Conservation (phyloP, 108 stramenopile genomes). For the Skeletonema menzelii region DNA sequence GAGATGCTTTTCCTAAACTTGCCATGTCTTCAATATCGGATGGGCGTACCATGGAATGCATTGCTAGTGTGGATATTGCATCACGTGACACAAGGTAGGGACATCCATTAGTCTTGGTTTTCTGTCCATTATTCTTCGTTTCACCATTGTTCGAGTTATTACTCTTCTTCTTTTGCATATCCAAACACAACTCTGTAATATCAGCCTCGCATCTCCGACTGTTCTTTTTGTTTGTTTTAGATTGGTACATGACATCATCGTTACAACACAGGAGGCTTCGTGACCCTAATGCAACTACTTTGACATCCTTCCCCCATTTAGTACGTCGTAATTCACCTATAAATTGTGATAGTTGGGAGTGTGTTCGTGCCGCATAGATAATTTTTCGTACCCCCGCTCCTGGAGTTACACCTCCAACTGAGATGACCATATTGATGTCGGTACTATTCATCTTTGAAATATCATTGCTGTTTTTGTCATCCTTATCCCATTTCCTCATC, state of each 20-base stretch:
- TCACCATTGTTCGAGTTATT: neutral
- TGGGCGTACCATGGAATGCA: slow-evolving; percentile 77
- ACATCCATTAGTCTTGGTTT: slow-evolving; percentile 48
- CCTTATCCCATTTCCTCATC: neutral
- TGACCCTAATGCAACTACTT: slow-evolving; percentile 88
- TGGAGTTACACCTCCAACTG: slow-evolving; percentile 51
- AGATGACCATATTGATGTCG: neutral
- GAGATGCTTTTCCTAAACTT: slow-evolving; percentile 62
- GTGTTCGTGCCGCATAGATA: slow-evolving; percentile 92
- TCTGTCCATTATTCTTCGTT: neutral
- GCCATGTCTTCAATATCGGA: slow-evolving; percentile 92
- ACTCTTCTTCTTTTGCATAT: slow-evolving; percentile 75
- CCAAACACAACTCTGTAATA: slow-evolving; percentile 92
- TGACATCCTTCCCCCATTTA: slow-evolving; percentile 59
- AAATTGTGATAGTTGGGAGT: slow-evolving; percentile 98
- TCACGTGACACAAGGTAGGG: slow-evolving; percentile 60
- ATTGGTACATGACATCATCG: slow-evolving; percentile 44
- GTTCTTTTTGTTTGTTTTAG: slow-evolving; percentile 5
- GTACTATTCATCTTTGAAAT: neutral
- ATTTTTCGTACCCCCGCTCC: slow-evolving; percentile 69
- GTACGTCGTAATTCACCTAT: slow-evolving; percentile 81
- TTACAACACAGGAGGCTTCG: slow-evolving; percentile 88
- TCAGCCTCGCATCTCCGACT: slow-evolving; percentile 54
- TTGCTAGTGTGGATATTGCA: slow-evolving; percentile 72
- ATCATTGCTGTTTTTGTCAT: neutral